Percentiles rank a stretch among this genome's conserved stretches.
Conservation (phyloP, 179 eudicot genomes). For the Spinacia oleracea region DNA sequence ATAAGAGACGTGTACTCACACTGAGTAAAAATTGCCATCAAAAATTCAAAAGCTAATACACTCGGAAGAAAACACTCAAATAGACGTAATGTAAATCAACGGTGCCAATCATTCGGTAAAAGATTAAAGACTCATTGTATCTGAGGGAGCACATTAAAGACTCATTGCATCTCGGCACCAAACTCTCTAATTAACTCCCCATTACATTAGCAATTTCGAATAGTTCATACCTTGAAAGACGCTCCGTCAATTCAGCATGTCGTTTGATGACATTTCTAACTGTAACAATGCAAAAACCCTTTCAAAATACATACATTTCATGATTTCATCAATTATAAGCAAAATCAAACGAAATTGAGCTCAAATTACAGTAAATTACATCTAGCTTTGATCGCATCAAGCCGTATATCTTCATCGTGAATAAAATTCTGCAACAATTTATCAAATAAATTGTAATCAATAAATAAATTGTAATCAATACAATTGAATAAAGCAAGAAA, state of each 20-base stretch:
- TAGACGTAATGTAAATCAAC: neutral
- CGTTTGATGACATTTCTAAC: conserved; percentile 77
- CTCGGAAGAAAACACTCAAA: neutral
- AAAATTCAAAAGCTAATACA: neutral
- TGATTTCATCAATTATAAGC: conserved; percentile 1
- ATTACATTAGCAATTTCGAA: neutral
- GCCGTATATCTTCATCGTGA: conserved; percentile 56
- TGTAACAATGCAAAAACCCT: conserved; percentile 31
- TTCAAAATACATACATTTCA: neutral
- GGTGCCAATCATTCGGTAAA: neutral
- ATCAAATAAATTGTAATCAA: neutral
- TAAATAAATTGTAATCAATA: neutral
- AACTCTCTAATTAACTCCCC: neutral
- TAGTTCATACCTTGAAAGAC: conserved; percentile 66
- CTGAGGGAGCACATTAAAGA: neutral
- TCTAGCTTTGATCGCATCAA: conserved; percentile 74
- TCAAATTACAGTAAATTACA: conserved; percentile 38
- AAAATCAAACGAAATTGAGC: neutral
- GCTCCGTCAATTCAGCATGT: conserved; percentile 74
- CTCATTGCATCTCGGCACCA: neutral
- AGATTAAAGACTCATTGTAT: neutral
- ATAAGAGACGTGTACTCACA: neutral
- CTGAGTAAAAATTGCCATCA: neutral
- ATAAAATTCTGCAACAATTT: conserved; percentile 39
- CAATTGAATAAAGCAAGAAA: neutral